Base-by-base conservation (phyloP, 345 rosid genomes). In the Camelina laxa region DNA sequence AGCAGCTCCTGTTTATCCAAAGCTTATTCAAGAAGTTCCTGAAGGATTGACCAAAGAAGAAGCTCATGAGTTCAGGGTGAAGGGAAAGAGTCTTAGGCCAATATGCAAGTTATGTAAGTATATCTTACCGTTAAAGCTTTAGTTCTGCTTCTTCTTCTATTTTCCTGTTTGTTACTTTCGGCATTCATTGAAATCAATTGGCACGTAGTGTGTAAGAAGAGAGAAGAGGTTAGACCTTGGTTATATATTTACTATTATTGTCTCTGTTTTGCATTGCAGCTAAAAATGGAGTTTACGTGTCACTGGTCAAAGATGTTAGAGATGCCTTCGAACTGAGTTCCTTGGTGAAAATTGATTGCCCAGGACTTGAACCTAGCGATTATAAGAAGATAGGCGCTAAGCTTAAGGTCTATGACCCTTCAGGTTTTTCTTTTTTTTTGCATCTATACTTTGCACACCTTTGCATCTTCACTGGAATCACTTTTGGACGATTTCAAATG, bases 361-460 rank as follows among this genome's bases (percentile, higher is more conserved):
- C 66, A 67, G 98, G 92, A 36, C 69, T 94, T 91, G 85, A 91
- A 60, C 87, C 93, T 42, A 87, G 88, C 68, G 97, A 94, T 69
- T 89, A 91, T 84, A 94, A 91, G 86, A 94, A 91, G 75, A 74
- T 94, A 69, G 97, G 97, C 70, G 96, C 98, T 67, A 94, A 90
- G 81, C 97, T 94, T 68, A 94, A 86, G 97, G 97, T 90, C 65
- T 35, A 36, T 69, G 21, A 42, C 36, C 53, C 35, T 65, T 55
- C 13, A 67, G 42, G 56, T 31, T 38, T 44, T 27, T 36, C 0
- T 51, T 27, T 42, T 58, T 27, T 0, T 36, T 64, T 17, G 76
- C 45, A 12, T 12, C 6, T 27, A 3, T 31, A 42, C 56, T 17
- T 54, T 51, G 16, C 77, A 51, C 35, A 65, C 4, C 59, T 57